These are phyloP conservation scores for Urostyla sp. DNA, from an alignment of 73 alveolate species.

Conservation along the genomic window DNA sequence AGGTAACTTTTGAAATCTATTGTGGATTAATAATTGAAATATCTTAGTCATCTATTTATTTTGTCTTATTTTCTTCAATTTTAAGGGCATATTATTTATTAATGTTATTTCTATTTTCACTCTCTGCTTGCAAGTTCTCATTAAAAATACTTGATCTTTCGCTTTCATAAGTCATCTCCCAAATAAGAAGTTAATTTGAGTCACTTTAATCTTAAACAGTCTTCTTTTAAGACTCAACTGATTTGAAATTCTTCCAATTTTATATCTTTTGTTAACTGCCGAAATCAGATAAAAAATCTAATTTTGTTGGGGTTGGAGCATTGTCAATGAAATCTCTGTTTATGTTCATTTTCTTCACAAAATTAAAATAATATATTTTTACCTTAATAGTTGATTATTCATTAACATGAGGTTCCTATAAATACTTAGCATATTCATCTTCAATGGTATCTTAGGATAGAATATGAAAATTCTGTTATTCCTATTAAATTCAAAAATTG, in stretches of 20 bases:
- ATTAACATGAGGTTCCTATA: not conserved
- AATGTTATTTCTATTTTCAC: slow-evolving; percentile 12
- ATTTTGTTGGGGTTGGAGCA: not conserved
- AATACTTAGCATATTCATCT: not conserved
- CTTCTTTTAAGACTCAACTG: not conserved
- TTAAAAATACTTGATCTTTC: slow-evolving; percentile 54
- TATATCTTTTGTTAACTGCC: no score
- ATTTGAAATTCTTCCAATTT: not conserved
- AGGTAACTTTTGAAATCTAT: not conserved
- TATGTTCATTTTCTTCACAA: not conserved
- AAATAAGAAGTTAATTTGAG: not conserved
- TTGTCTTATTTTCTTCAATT: slow-evolving; percentile 7
- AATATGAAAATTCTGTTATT: not conserved
- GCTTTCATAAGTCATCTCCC: slow-evolving; percentile 50
- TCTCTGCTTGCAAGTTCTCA: slow-evolving; percentile 10
- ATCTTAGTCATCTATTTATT: not conserved
- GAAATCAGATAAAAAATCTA: no score
- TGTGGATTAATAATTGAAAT: not conserved
- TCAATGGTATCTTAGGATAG: no score
- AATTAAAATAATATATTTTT: not conserved
- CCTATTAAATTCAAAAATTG: not conserved
- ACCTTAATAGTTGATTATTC: not conserved
- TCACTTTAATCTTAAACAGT: not conserved
- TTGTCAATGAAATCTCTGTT: not conserved
- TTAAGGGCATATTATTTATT: slow-evolving; percentile 21